Evolutionary conservation across 2,329 filamentous ascomycete genomes (phyloP).

Genomic region (Microdochium bolleyi): DNA sequence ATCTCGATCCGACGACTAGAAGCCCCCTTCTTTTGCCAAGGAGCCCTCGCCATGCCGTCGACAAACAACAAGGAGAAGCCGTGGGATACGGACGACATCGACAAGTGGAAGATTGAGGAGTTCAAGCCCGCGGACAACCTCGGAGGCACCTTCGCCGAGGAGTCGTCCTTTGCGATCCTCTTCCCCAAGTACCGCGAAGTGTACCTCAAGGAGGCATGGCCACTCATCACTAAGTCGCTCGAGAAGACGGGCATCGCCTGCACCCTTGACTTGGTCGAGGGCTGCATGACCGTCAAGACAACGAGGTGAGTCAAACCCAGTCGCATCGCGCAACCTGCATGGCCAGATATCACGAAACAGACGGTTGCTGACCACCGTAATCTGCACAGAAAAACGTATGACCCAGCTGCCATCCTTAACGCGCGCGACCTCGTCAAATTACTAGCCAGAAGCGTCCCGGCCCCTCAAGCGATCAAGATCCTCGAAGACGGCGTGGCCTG

Average conservation of each 20-base stretch:
- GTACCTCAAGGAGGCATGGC: constrained; percentile 83
- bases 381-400: constrained; percentile 60
- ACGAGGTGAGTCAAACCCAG: constrained; percentile 40
- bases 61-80: constrained; percentile 86
- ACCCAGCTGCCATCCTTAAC: constrained; percentile 88
- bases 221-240: constrained; percentile 77
- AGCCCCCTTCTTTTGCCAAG: too few species aligned
- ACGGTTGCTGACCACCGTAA: not conserved
- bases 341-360: not conserved
- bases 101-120: constrained; percentile 89
- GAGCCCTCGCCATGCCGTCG: constrained; percentile 58
- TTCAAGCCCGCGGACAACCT: constrained; percentile 83
- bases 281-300: constrained; percentile 94
- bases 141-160: constrained; percentile 81
- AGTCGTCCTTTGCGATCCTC: constrained; percentile 79
- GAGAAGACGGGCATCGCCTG: constrained; percentile 86
- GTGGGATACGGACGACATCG: constrained; percentile 94
- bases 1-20: too few species aligned
- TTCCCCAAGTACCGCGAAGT: constrained; percentile 97
- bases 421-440: constrained; percentile 92
- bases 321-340: not conserved
- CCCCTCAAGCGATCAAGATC: constrained; percentile 89
- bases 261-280: constrained; percentile 88
- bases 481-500: constrained; percentile 85
- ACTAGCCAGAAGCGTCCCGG: constrained; percentile 82